Conservation (phyloP, 2,329 filamentous ascomycete species). For the Triangularia verruculosa region DNA sequence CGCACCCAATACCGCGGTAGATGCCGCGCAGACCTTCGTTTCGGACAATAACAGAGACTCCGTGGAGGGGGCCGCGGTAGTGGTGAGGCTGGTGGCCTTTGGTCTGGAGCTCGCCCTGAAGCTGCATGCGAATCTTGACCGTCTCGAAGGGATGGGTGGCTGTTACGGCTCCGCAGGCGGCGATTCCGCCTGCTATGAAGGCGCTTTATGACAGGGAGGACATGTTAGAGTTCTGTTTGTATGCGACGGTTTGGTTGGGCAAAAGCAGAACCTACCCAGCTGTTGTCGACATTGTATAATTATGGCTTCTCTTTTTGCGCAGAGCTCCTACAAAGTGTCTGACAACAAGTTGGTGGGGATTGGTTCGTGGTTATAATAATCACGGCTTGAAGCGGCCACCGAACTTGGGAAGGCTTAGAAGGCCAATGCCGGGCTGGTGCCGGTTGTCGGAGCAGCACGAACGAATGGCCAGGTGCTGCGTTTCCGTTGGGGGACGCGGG, state of each 20-base stretch:
- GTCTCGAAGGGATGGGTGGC: conserved; percentile 98
- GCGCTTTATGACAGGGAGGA: conserved; percentile 50
- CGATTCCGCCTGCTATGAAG: conserved; percentile 94
- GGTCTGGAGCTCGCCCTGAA: conserved; percentile 90
- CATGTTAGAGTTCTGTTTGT: conserved; percentile 19
- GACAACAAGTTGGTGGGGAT: not conserved
- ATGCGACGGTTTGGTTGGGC: not conserved
- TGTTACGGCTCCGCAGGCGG: conserved; percentile 94
- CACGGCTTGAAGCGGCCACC: not conserved
- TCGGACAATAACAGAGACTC: conserved; percentile 80
- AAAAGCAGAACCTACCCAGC: conserved; percentile 36
- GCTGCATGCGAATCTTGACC: conserved; percentile 95
- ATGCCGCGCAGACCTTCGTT: conserved; percentile 86
- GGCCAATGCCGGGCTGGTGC: conserved; percentile 12
- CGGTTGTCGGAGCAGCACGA: conserved; percentile 9
- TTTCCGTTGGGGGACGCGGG: not conserved
- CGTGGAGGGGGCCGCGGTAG: conserved; percentile 90
- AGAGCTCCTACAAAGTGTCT: conserved; percentile 7
- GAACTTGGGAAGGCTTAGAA: not conserved
- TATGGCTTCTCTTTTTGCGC: not conserved
- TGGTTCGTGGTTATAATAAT: not conserved
- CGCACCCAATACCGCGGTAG: conserved; percentile 84
- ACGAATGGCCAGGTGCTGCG: not conserved
- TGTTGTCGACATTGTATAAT: conserved; percentile 51
- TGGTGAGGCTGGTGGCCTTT: conserved; percentile 81